Percentiles rank a stretch among this genome's conserved stretches.
These are phyloP conservation scores for Scheffersomyces cryptocercus DNA, from an alignment of 1,139 yeast genomes.

Conservation along the genomic window DNA sequence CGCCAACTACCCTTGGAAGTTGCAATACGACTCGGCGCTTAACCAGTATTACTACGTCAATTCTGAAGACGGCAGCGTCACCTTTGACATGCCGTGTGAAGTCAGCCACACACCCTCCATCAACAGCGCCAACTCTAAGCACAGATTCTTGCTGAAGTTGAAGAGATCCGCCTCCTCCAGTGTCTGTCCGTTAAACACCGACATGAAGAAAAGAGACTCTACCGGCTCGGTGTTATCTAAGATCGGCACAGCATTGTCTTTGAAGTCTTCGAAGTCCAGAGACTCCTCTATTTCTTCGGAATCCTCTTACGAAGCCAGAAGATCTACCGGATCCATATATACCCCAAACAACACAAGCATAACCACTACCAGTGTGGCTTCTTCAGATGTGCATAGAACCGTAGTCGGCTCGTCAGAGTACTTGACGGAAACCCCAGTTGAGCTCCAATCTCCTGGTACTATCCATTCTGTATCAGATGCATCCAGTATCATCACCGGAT, in stretches of 20 bases:
- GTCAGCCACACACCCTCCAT: conserved; percentile 25
- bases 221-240: conserved; percentile 19
- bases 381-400: conserved; percentile 1
- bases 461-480: conserved; percentile 2
- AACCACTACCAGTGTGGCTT: background rate
- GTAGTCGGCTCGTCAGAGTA: conserved; percentile 1
- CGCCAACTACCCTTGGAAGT: conserved; percentile 12
- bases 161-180: conserved; percentile 3
- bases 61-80: conserved; percentile 28
- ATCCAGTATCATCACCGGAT: conserved; percentile 4
- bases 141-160: conserved; percentile 3
- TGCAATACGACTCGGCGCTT: conserved; percentile 32
- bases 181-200: background rate
- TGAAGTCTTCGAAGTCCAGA: conserved; percentile 13
- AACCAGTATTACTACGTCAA: conserved; percentile 41
- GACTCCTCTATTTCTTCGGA: conserved; percentile 5
- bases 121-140: conserved; percentile 3
- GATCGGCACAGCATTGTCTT: conserved; percentile 12
- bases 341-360: background rate
- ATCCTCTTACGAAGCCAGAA: background rate
- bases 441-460: background rate
- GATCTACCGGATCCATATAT: background rate
- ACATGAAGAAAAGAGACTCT: conserved; percentile 5
- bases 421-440: conserved; percentile 1
- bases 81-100: conserved; percentile 46